A percentile compares a stretch with the other conserved stretches of the same genome.
phyloP scores from a whole-genome alignment of 495 filamentous ascomycete species.

The Staphylotrichum longicolle region DNA sequence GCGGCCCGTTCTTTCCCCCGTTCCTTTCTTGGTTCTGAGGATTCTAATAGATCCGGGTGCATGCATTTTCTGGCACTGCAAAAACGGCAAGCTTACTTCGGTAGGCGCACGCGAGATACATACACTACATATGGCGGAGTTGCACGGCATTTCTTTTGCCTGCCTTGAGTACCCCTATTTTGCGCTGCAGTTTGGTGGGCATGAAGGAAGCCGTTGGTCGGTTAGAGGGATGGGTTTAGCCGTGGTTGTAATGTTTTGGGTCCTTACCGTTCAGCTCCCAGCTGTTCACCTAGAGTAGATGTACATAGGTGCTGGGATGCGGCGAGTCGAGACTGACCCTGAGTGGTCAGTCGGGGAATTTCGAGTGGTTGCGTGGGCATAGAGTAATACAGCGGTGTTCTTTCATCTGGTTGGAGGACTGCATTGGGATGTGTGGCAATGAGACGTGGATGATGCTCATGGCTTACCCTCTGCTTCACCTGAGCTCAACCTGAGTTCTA shows the following conservation, averaged over 20 bases:
- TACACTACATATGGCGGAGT: background rate
- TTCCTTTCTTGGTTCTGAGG: background rate
- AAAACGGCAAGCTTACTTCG: background rate
- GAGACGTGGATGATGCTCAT: too few relatives aligned
- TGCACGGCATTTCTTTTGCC: background rate
- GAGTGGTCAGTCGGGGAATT: background rate
- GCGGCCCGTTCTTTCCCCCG: background rate
- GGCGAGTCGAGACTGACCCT: background rate
- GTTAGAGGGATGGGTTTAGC: slow-evolving; percentile 1
- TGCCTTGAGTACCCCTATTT: background rate
- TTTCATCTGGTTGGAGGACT: too few relatives aligned
- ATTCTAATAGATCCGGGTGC: slow-evolving; percentile 5
- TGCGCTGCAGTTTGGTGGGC: background rate
- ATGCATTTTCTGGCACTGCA: slow-evolving; percentile 9
- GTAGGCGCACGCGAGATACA: slow-evolving; percentile 5
- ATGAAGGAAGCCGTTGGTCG: background rate
- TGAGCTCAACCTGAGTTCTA: background rate
- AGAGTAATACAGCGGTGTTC: background rate
- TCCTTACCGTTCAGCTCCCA: background rate
- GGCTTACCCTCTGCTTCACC: too few relatives aligned
- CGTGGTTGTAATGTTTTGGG: slow-evolving; percentile 8
- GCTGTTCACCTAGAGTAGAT: slow-evolving; percentile 2
- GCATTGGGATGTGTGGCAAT: too few relatives aligned
- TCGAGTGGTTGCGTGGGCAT: background rate
- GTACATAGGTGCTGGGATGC: slow-evolving; percentile 7